Conservation (phyloP, 2,329 filamentous ascomycete species). For the Pleurostoma richardsiae region DNA sequence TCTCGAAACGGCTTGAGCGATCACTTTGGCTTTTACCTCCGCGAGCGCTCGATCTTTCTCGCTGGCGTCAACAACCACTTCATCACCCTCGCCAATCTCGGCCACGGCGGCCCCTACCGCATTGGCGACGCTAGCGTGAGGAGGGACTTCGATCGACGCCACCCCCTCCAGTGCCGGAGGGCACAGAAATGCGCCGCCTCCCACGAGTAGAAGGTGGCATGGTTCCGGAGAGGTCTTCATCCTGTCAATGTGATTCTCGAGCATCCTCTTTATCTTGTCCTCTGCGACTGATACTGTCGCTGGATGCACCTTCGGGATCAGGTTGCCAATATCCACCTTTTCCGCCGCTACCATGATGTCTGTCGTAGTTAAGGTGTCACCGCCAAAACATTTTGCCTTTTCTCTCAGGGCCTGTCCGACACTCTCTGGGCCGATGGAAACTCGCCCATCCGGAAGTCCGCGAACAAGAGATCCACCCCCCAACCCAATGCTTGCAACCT, state of each 20-base stretch:
- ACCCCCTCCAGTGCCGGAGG: background rate
- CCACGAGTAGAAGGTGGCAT: background rate
- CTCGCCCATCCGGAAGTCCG: background rate
- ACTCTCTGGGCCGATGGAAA: background rate
- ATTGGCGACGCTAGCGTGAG: background rate
- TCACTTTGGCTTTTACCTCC: background rate
- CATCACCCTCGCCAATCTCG: background rate
- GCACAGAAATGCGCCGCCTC: background rate
- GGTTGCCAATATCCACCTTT: background rate
- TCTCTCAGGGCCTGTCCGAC: background rate
- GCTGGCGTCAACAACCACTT: background rate
- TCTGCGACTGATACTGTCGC: background rate
- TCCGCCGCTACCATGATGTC: conserved; percentile 27
- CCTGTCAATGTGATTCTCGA: background rate
- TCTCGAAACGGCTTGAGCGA: background rate
- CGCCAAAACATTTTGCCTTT: background rate
- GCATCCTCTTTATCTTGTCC: background rate
- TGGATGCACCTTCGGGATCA: background rate
- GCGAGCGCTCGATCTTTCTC: background rate
- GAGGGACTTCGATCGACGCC: background rate
- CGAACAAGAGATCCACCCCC: background rate
- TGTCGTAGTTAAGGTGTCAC: background rate
- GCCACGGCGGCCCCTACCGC: background rate
- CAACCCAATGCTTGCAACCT: background rate
- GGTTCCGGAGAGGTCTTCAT: background rate